phyloP scores from a whole-genome alignment of 768 basidiomycete species.

The Pulveroboletus sp. region DNA sequence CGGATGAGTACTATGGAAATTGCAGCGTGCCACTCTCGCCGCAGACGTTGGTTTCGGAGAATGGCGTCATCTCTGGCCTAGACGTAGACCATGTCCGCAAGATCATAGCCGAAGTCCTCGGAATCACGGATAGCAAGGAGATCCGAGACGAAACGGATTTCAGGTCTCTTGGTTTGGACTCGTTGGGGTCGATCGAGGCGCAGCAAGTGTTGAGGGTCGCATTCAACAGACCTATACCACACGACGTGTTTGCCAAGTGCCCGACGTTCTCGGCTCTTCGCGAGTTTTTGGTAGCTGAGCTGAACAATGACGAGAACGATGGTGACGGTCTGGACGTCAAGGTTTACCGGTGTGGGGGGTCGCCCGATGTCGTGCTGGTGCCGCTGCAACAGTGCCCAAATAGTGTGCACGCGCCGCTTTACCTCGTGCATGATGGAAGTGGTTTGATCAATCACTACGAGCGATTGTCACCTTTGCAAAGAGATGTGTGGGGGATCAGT shows the following conservation, averaged over 20 bases:
- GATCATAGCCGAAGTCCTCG: slow-evolving; percentile 46
- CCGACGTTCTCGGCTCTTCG: slow-evolving; percentile 34
- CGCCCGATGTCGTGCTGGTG: slow-evolving; percentile 30
- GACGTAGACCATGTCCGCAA: slow-evolving; percentile 29
- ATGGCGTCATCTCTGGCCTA: background rate
- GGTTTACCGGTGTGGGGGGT: background rate
- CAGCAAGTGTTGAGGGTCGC: slow-evolving; percentile 44
- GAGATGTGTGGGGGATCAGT: slow-evolving; percentile 59
- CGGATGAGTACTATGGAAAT: slow-evolving; percentile 2
- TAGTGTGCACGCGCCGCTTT: slow-evolving; percentile 39
- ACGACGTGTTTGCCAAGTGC: slow-evolving; percentile 39
- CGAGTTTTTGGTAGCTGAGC: slow-evolving; percentile 8
- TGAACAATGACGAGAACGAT: background rate
- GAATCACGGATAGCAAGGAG: slow-evolving; percentile 25
- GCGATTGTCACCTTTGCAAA: slow-evolving; percentile 43
- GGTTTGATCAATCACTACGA: slow-evolving; percentile 55
- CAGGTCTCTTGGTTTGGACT: slow-evolving; percentile 57
- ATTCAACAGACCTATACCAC: slow-evolving; percentile 42
- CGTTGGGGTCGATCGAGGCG: slow-evolving; percentile 62
- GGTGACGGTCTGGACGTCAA: background rate
- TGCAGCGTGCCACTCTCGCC: slow-evolving; percentile 33
- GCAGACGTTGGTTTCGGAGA: slow-evolving; percentile 39
- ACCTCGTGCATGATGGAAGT: slow-evolving; percentile 74
- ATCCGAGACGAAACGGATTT: slow-evolving; percentile 48
- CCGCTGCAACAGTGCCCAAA: slow-evolving; percentile 36